Conservation (phyloP, 1,284 basidiomycete species). For the Ganoderma resinaceum region DNA sequence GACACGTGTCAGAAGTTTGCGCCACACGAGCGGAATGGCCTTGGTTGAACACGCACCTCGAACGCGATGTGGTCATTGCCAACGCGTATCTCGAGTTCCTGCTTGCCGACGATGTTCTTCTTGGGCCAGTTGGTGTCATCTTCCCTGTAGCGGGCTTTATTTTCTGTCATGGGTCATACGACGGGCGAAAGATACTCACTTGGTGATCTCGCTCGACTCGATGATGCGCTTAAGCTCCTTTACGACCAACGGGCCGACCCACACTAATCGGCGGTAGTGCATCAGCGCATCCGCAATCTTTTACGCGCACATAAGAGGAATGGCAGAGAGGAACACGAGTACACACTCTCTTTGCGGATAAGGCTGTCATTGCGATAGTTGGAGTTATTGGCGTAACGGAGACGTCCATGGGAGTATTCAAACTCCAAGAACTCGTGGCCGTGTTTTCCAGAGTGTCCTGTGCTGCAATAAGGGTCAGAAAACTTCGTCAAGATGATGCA, state of each 20-base stretch:
- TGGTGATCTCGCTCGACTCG: constrained; percentile 94
- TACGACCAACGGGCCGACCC: constrained; percentile 89
- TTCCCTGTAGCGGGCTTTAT: constrained; percentile 69
- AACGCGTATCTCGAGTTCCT: constrained; percentile 94
- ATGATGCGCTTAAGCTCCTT: constrained; percentile 96
- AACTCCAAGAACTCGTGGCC: constrained; percentile 99
- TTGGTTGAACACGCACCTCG: constrained; percentile 67
- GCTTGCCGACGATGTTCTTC: constrained; percentile 97
- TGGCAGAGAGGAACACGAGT: not conserved
- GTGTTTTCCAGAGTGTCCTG: constrained; percentile 94
- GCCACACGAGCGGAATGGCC: not conserved
- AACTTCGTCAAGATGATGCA: not conserved
- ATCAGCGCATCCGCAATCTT: constrained; percentile 5
- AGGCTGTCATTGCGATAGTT: constrained; percentile 98
- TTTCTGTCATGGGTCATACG: not conserved
- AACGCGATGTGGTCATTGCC: constrained; percentile 98
- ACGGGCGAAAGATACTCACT: constrained; percentile 58
- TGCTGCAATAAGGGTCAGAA: constrained; percentile 56
- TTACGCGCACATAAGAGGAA: constrained; percentile 6
- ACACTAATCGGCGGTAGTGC: constrained; percentile 66
- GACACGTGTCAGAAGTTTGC: not conserved
- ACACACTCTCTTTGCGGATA: constrained; percentile 97
- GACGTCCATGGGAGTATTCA: constrained; percentile 94
- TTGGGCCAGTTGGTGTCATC: constrained; percentile 98
- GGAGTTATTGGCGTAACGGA: constrained; percentile 99